Evolutionary conservation across 148 eudicot genomes (phyloP), one percentile per base, ranked within the genome.

Genomic region (Fallopia convolvulus): DNA sequence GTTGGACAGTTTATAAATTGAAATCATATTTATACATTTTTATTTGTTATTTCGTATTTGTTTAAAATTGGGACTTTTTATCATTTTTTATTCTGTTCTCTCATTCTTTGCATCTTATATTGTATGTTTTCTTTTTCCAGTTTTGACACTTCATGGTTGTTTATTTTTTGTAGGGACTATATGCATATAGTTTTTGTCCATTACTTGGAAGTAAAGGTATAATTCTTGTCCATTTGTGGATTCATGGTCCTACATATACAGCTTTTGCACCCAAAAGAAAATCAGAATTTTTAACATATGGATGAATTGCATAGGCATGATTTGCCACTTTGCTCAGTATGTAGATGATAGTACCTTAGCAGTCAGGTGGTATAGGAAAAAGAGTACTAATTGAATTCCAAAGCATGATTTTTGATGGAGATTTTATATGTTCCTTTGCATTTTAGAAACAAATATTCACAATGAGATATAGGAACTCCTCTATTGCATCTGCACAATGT

Each of bases 111-210:
- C 41, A 65, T 65, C 41, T 13, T 41, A 6, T 32, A 15, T 26
- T 47, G 13, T 32, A 12, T 75, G 42, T 52, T 75, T 48, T 49
- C 18, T 2, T 49, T 18, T 50, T 74, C 5, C 18, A 5, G 15
- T 10, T 53, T 5, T 75, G 46, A 49, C 66, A 39, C 49, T 79
- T 81, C 46, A 78, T 68, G 44, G 3, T 30, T 47, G 13, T 74
- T 58, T 74, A 36, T 42, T 60, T 83, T 76, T 77, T 84, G 84
- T 89, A 88, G 91, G 89, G 84, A 86, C 72, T 80, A 61, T 68
- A 85, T 83, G 86, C 88, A 88, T 74, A 88, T 88, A 50, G 91
- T 88, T 39, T 85, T 88, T 79, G 91, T 88, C 78, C 91, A 88
- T 79, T 88, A 88, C 80, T 83, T 87, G 87, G 87, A 84, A 80